Base-by-base conservation (phyloP, 2,329 filamentous ascomycete species). In the Stachybotrys elegans region DNA sequence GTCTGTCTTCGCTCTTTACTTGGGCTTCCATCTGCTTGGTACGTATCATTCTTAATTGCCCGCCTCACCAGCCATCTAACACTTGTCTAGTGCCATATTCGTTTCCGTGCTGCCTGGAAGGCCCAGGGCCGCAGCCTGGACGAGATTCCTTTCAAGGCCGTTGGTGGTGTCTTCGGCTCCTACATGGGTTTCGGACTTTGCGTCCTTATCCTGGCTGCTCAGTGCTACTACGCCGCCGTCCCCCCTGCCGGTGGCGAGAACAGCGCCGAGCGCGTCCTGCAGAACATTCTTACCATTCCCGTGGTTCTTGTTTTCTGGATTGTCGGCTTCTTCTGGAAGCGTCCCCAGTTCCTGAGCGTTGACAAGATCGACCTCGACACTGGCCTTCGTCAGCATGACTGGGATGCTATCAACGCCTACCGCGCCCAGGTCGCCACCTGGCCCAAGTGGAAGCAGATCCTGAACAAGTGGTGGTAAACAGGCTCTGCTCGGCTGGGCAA, bases 351-450 rank as follows among this genome's bases (percentile, higher is more conserved):
- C 78, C 68, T 83, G 43, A 71, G 60, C 20, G 60, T 78, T 3
- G 63, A 70, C 22, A 65, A 86, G 51, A 85, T 88, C 46, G 83
- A 87, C 52, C 73, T 87, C 43, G 82, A 87, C 57, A 75, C 72
- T 22, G 83, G 82, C 48, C 75, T 82, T 31, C 73, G 82, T 46
- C 74, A 79, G 61, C 71, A 84, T 41, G 74, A 85, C 57, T 84
- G 78, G 78, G 79, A 83, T 6, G 62, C 63, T 14, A 79, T 83
- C 60, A 73, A 81, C 55, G 71, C 64, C n/a, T 67, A 74, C 54
- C 70, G 71, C 27, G 73, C 66, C 20, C 57, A 67, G 57, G 61
- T 77, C 21, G 72, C 71, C 13, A 43, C 60, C 2, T 72, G 67
- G 68, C 76, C 78, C 4, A 56, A 62, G 11, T 81, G 75, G 75